These are phyloP conservation scores for Lactarius akahatsu DNA, from an alignment of 768 basidiomycete species.

Conservation along the genomic window DNA sequence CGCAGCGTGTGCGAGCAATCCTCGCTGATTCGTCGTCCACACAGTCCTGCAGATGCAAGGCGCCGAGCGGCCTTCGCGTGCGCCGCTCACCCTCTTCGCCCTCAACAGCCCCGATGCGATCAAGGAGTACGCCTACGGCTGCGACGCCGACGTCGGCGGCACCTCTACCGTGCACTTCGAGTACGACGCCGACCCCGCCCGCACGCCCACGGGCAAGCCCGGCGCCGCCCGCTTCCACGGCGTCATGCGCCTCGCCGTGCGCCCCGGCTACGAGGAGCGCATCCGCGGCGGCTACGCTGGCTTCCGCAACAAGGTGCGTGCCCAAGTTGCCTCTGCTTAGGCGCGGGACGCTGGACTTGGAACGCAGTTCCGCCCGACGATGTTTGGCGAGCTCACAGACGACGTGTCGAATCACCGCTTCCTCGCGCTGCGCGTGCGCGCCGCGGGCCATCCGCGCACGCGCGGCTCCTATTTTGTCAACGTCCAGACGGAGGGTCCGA, in stretches of 20 bases:
- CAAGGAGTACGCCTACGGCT: constrained; percentile 69
- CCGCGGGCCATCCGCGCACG: constrained; percentile 72
- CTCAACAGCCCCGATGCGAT: constrained; percentile 63
- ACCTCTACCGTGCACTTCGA: constrained; percentile 76
- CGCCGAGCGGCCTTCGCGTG: constrained; percentile 58
- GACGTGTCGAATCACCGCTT: constrained; percentile 82
- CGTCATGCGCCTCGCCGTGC: constrained; percentile 68
- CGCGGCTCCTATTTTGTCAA: constrained; percentile 91
- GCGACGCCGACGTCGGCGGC: constrained; percentile 88
- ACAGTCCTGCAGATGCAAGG: constrained; percentile 77
- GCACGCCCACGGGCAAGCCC: constrained; percentile 40
- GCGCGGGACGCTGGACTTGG: neutral
- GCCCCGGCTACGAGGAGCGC: constrained; percentile 60
- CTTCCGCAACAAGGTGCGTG: constrained; percentile 73
- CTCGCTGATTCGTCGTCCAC: neutral
- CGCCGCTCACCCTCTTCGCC: constrained; percentile 62
- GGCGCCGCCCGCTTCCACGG: constrained; percentile 77
- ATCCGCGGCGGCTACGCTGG: constrained; percentile 89
- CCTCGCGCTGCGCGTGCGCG: constrained; percentile 75
- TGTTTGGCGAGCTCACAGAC: constrained; percentile 85
- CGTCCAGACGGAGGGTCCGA: constrained; percentile 81
- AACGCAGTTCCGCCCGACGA: constrained; percentile 62
- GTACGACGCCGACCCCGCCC: constrained; percentile 53
- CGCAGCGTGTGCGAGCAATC: neutral
- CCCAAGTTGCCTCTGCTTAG: too few species aligned